Percentiles rank a stretch among this genome's conserved stretches.
These are phyloP conservation scores for Candida nonsorbophila DNA, from an alignment of 805 yeast species.

Conservation along the genomic window DNA sequence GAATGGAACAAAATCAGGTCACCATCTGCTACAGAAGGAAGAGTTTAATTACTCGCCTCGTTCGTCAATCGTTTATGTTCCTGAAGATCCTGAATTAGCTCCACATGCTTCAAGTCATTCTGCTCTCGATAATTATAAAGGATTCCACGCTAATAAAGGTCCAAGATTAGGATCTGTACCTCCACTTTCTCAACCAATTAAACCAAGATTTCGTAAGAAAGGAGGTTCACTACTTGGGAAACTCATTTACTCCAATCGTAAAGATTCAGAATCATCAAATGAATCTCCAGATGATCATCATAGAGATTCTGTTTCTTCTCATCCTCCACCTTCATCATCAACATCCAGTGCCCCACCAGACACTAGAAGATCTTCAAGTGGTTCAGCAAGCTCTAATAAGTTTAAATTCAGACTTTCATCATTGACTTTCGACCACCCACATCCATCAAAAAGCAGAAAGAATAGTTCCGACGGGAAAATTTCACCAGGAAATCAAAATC, in stretches of 20 bases:
- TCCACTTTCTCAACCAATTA: slow-evolving; percentile 45
- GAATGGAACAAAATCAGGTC: no score
- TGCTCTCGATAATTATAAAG: slow-evolving; percentile 22
- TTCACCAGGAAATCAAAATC: no score
- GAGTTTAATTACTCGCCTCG: slow-evolving; percentile 13
- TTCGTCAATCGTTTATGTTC: slow-evolving; percentile 15
- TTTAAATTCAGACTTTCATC: slow-evolving; percentile 35
- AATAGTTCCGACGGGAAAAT: no score
- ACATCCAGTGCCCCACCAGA: slow-evolving; percentile 1
- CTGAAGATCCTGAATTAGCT: slow-evolving; percentile 4
- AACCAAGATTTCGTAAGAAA: slow-evolving; percentile 39
- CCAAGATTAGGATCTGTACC: slow-evolving; percentile 32
- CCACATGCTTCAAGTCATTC: slow-evolving; percentile 1
- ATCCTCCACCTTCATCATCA: slow-evolving; percentile 1
- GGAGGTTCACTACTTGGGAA: slow-evolving; percentile 34
- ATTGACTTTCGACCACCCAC: slow-evolving; percentile 24
- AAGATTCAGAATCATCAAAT: slow-evolving; percentile 18
- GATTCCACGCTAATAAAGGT: slow-evolving; percentile 32
- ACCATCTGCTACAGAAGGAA: no score
- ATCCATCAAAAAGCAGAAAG: slow-evolving; percentile 7
- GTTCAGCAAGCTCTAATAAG: slow-evolving; percentile 15
- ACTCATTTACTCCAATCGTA: slow-evolving; percentile 28
- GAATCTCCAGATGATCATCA: not conserved
- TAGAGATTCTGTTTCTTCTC: not conserved
- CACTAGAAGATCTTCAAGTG: not conserved